A percentile compares a stretch with the other conserved stretches of the same genome.
Evolutionary conservation across 805 yeast species (phyloP).

Genomic region (Aciculoconidium aculeatum): DNA sequence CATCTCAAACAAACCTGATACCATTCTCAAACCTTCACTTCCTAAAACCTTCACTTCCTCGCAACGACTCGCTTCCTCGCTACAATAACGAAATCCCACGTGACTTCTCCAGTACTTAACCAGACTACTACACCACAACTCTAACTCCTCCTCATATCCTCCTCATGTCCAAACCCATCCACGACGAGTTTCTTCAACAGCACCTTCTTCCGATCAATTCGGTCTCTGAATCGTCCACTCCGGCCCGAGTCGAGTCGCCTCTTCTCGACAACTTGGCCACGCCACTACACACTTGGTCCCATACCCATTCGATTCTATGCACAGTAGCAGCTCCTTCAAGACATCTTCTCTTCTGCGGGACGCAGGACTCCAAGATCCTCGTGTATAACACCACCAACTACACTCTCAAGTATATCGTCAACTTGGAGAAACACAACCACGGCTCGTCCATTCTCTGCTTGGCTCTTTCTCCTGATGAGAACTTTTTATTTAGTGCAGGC

Average conservation of each 20-base stretch:
- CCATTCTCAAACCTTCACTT: too few relatives aligned
- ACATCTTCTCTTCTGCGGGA: constrained; percentile 74
- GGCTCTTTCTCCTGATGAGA: constrained; percentile 47
- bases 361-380: constrained; percentile 76
- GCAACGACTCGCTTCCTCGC: too few relatives aligned
- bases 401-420: constrained; percentile 44
- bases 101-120: too few relatives aligned
- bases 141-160: too few relatives aligned
- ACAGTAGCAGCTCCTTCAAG: constrained; percentile 55
- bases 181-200: too few relatives aligned
- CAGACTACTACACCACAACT: too few relatives aligned
- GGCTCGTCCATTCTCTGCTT: constrained; percentile 72
- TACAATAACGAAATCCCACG: too few relatives aligned
- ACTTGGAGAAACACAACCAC: constrained; percentile 45
- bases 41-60: too few relatives aligned
- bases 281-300: constrained; percentile 65
- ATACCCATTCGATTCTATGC: constrained; percentile 66
- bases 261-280: constrained; percentile 8
- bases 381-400: constrained; percentile 65
- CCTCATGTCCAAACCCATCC: too few relatives aligned
- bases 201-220: too few relatives aligned
- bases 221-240: constrained; percentile 3
- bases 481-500: constrained; percentile 73
- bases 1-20: too few relatives aligned
- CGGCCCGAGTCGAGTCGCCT: too few relatives aligned